These are phyloP conservation scores for Vigna angularis DNA, from an alignment of 306 rosid genomes.

Conservation along the genomic window DNA sequence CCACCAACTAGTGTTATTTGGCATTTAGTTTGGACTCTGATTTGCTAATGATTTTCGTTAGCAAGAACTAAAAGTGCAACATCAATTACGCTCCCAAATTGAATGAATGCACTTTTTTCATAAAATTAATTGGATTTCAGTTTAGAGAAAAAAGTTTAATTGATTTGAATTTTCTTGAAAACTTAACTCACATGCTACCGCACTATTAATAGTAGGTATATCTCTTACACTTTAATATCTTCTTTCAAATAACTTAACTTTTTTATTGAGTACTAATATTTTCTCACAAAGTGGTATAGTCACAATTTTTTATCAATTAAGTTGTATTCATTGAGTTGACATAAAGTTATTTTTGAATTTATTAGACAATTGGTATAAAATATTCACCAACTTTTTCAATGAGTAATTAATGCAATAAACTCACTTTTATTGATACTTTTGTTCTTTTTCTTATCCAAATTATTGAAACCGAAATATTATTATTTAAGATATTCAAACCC, in stretches of 20 bases:
- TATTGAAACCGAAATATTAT: too few relatives aligned
- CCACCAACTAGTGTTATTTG: too few relatives aligned
- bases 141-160: neutral
- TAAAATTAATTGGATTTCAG: neutral
- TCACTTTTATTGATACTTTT: too few relatives aligned
- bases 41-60: neutral
- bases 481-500: too few relatives aligned
- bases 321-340: too few relatives aligned
- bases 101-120: neutral
- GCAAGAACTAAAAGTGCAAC: neutral
- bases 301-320: neutral
- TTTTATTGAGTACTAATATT: neutral
- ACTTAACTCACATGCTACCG: neutral
- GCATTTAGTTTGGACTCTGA: neutral
- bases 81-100: neutral
- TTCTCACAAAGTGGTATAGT: neutral
- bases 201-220: too few relatives aligned
- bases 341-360: too few relatives aligned
- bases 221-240: too few relatives aligned
- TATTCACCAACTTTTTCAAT: too few relatives aligned
- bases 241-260: neutral
- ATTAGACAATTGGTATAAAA: too few relatives aligned
- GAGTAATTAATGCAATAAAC: too few relatives aligned
- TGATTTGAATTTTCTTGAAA: neutral
- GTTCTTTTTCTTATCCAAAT: too few relatives aligned